These are phyloP conservation scores for Globisporangium alternatum DNA, from an alignment of 352 stramenopile genomes.

Conservation along the genomic window DNA sequence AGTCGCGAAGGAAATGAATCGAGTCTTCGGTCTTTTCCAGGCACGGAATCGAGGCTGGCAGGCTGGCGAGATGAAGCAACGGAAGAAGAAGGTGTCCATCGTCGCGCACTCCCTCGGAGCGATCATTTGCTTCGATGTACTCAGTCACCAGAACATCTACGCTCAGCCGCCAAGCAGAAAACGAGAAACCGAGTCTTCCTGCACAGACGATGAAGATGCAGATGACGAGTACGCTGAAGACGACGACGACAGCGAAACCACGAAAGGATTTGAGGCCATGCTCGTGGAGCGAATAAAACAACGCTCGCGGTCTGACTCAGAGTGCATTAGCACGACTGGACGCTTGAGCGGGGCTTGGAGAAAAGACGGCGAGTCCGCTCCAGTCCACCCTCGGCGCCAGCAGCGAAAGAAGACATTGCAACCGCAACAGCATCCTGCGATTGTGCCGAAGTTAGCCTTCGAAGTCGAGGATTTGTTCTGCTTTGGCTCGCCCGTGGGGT, in stretches of 20 bases:
- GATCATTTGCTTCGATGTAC: conserved; percentile 92
- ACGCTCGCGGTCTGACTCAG: conserved; percentile 44
- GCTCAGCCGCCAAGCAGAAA: conserved; percentile 28
- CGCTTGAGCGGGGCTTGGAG: conserved; percentile 13
- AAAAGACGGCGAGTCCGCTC: conserved; percentile 8
- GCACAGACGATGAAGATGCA: conserved; percentile 18
- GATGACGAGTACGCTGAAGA: conserved; percentile 36
- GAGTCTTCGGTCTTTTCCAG: conserved; percentile 77
- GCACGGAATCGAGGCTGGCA: conserved; percentile 55
- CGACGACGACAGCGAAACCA: conserved; percentile 35
- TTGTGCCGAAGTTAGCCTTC: conserved; percentile 69
- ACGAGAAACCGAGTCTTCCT: conserved; percentile 18
- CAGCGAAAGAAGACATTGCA: conserved; percentile 4
- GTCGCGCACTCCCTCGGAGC: conserved; percentile 86
- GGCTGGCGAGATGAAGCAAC: conserved; percentile 16
- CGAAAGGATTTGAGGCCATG: conserved; percentile 31
- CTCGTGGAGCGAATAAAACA: conserved; percentile 27
- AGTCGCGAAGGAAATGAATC: conserved; percentile 91
- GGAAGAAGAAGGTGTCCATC: conserved; percentile 81
- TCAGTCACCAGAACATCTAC: conserved; percentile 66
- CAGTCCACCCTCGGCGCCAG: conserved; percentile 9
- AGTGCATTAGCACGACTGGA: conserved; percentile 13
- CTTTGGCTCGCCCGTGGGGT: conserved; percentile 87
- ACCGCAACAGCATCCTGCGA: conserved; percentile 12
- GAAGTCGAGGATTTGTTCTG: conserved; percentile 87